phyloP scores from a whole-genome alignment of 2,329 filamentous ascomycete genomes.

The Calonectria montana region DNA sequence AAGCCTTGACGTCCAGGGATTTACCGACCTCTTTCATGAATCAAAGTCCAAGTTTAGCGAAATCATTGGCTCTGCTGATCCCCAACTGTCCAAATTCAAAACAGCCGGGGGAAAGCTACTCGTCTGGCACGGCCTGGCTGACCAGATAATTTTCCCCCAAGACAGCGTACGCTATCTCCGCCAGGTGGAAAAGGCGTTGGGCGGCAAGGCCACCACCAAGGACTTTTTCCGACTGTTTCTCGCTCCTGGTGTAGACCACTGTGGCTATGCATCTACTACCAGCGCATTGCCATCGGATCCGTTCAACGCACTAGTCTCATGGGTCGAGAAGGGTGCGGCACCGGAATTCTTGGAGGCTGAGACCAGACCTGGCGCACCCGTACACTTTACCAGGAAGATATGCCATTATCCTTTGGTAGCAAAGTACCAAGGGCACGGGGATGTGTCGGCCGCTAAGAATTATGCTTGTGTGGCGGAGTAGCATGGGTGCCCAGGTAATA shows the following conservation, averaged over 20 bases:
- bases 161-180: neutral
- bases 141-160: conserved; percentile 8
- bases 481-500: neutral
- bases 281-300: conserved; percentile 8
- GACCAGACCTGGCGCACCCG: neutral
- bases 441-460: neutral
- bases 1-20: neutral
- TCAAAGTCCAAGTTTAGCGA: neutral
- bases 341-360: conserved; percentile 1
- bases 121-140: conserved; percentile 50
- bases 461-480: neutral
- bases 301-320: conserved; percentile 8
- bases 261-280: neutral
- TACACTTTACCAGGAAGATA: conserved; percentile 9
- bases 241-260: conserved; percentile 19
- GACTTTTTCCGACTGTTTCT: conserved; percentile 20
- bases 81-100: conserved; percentile 43
- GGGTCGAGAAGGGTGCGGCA: conserved; percentile 18
- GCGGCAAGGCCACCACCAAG: neutral
- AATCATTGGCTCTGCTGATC: conserved; percentile 38
- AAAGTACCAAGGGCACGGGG: neutral
- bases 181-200: neutral
- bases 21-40: neutral
- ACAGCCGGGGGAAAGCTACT: conserved; percentile 53
- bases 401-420: conserved; percentile 10